Base-by-base conservation (phyloP, 805 yeast genomes). In the Ogataea allantospora region DNA sequence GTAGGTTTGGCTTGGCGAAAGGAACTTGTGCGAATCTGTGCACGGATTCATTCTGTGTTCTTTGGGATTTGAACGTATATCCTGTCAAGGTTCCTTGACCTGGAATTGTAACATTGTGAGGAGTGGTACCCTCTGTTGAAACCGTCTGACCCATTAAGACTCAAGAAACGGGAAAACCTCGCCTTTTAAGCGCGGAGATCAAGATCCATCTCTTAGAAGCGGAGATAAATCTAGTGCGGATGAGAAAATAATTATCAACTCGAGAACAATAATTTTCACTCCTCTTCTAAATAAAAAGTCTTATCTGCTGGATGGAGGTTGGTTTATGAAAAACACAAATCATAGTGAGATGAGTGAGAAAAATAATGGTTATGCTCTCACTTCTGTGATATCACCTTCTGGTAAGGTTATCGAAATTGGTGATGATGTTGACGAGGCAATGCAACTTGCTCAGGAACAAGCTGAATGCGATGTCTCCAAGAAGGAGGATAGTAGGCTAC, bases 21-120 rank as follows among this genome's bases (percentile, higher is more conserved):
- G 67, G 67, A 30, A 67, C 55, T 16, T 55, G 46, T 12, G 62
- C 49, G 39, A 49, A 62, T 34, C 65, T 48, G 18, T 53, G 46
- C 15, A 53, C 47, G 20, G 57, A 39, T 0, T 44, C 47, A n/a
- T 50, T 44, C 2, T 47, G 42, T 9, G 53, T 40, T 25, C 30
- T 30, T 2, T 40, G 39, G 8, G 50, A 46, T 11, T 36, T 38
- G 30, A 51, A 43, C 1, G 57, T 53, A 38, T 44, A 48, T 2
- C 64, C 67, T 1, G 58, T 57, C 20, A 62, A 35, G 3, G 43
- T 44, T n/a, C 66, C 66, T 23, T 51, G 51, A 7, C 50, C 47
- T 4, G 57, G 55, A 18, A 55, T 50, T 7, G 32, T 13, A 5
- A 53, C 33, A 5, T 30, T 30, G 30, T 46, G 44, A n/a, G 50